Conservation (phyloP, 495 filamentous ascomycete species). For the Tuber borchii region DNA sequence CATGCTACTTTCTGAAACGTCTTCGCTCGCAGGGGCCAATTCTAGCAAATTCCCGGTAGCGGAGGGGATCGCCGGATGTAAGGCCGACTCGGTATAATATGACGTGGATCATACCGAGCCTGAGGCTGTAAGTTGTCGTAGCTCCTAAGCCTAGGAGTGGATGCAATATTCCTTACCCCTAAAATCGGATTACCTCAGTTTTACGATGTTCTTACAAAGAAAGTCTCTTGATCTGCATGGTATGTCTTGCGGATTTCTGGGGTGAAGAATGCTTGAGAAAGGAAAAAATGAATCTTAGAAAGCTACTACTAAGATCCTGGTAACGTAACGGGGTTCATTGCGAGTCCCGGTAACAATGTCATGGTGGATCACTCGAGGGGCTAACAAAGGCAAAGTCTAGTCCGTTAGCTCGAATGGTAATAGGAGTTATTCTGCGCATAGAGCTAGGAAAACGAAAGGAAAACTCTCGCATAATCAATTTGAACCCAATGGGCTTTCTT, state of each 20-base stretch:
- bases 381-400: neutral
- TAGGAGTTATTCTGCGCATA: neutral
- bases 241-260: neutral
- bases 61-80: neutral
- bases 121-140: neutral
- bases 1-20: neutral
- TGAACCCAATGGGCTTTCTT: neutral
- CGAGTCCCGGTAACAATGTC: neutral
- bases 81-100: neutral
- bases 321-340: neutral
- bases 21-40: neutral
- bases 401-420: neutral
- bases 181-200: neutral
- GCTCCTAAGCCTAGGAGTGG: neutral
- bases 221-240: neutral
- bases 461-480: neutral
- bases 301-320: neutral
- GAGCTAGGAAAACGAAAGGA: neutral
- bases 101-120: neutral
- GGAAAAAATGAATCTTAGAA: neutral
- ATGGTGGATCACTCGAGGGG: neutral
- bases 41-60: neutral
- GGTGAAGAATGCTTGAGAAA: neutral
- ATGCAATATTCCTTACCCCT: neutral
- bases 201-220: neutral